Percentiles rank a stretch among this genome's conserved stretches.
Evolutionary conservation across 2,329 filamentous ascomycete species (phyloP).

Genomic region (Fusarium scirpi): DNA sequence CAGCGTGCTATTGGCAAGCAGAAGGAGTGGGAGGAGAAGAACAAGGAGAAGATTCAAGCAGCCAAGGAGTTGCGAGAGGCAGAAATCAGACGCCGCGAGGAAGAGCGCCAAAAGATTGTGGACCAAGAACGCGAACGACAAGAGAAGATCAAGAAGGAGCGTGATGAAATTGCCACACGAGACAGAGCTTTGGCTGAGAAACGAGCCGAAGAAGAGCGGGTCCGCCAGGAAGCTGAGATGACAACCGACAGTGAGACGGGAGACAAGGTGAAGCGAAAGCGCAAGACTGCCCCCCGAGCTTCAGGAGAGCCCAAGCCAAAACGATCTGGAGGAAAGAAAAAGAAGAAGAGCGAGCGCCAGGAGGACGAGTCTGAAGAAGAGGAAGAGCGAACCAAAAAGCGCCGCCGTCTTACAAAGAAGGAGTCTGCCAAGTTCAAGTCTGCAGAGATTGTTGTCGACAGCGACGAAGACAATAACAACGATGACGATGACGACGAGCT

Average conservation of each 20-base stretch:
- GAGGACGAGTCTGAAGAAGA: conserved; percentile 60
- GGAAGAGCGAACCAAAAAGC: conserved; percentile 69
- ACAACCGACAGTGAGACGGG: conserved; percentile 86
- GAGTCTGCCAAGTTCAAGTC: conserved; percentile 81
- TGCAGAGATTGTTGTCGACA: conserved; percentile 84
- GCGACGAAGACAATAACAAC: conserved; percentile 66
- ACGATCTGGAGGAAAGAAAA: conserved; percentile 62
- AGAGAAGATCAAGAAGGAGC: conserved; percentile 86
- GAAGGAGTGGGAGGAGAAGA: conserved; percentile 91
- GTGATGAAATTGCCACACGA: conserved; percentile 81
- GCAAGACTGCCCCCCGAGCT: conserved; percentile 61
- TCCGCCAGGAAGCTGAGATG: conserved; percentile 74
- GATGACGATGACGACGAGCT: conserved; percentile 57
- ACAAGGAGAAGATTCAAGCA: conserved; percentile 86
- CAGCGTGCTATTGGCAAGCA: conserved; percentile 87
- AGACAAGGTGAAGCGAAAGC: conserved; percentile 83
- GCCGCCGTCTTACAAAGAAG: conserved; percentile 67
- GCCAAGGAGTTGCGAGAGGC: conserved; percentile 84
- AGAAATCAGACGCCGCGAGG: conserved; percentile 82
- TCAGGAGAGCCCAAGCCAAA: conserved; percentile 58
- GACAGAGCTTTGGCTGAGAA: conserved; percentile 79
- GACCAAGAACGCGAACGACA: conserved; percentile 79
- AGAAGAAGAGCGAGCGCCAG: conserved; percentile 55
- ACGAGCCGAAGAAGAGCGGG: conserved; percentile 57
- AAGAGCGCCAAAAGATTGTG: conserved; percentile 74